Conservation (phyloP, 2,329 filamentous ascomycete species). For the Raffaelea arxii region DNA sequence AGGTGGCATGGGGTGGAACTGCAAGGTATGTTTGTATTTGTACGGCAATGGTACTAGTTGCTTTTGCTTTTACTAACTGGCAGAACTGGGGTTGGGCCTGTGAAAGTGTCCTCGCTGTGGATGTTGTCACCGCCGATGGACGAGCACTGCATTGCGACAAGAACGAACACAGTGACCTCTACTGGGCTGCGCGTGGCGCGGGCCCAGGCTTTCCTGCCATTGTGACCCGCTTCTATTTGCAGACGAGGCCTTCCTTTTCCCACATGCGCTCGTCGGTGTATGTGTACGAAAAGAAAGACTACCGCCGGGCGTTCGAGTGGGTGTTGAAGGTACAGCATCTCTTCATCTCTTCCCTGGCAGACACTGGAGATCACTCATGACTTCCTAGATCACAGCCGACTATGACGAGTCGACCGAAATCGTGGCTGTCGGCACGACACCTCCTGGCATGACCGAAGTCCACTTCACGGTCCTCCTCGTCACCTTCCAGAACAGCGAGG, state of each 20-base stretch:
- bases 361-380: not conserved
- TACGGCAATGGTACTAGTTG: not conserved
- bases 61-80: constrained; percentile 13
- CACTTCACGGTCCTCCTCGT: constrained; percentile 28
- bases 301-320: constrained; percentile 21
- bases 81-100: constrained; percentile 47
- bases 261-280: constrained; percentile 20
- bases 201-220: constrained; percentile 43
- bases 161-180: constrained; percentile 32
- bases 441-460: constrained; percentile 20
- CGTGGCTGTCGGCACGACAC: constrained; percentile 24
- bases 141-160: constrained; percentile 24
- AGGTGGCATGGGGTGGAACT: constrained; percentile 51
- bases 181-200: constrained; percentile 38
- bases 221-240: constrained; percentile 39
- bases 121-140: constrained; percentile 37
- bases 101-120: constrained; percentile 32
- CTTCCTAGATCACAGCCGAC: constrained; percentile 16
- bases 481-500: constrained; percentile 28
- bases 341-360: not conserved
- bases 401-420: constrained; percentile 29
- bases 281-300: constrained; percentile 34
- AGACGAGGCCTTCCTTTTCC: constrained; percentile 19
- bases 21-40: constrained; percentile 27
- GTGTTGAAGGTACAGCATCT: not conserved